phyloP scores from a whole-genome alignment of 495 filamentous ascomycete species.

The Xylaria nigripes region DNA sequence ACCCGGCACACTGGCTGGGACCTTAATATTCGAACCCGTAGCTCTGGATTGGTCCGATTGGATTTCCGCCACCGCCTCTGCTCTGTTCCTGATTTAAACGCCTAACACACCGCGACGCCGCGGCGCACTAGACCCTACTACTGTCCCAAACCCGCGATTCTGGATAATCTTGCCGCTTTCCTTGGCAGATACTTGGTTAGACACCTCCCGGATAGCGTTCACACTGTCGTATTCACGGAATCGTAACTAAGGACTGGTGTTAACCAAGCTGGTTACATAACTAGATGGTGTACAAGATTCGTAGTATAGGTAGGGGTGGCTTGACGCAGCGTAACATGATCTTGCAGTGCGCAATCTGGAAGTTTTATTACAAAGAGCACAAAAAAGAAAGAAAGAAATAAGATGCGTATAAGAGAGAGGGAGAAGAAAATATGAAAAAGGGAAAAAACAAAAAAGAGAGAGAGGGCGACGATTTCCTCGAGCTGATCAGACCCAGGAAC shows the following conservation, averaged over 20 bases:
- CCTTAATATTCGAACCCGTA: background rate
- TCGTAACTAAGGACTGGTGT: no score
- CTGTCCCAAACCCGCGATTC: no score
- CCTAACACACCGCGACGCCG: background rate
- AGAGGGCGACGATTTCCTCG: background rate
- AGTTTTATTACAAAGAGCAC: background rate
- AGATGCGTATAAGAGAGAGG: background rate
- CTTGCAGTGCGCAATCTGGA: conserved; percentile 27
- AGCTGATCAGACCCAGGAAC: background rate
- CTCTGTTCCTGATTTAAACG: background rate
- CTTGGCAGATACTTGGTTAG: no score
- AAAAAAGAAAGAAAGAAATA: background rate
- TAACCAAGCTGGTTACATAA: no score
- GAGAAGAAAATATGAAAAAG: background rate
- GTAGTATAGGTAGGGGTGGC: conserved; percentile 9
- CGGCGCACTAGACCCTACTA: no score
- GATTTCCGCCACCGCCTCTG: background rate
- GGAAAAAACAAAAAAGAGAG: no score
- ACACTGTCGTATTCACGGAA: no score
- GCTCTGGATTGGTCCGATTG: background rate
- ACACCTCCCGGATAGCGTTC: no score
- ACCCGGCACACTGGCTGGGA: background rate
- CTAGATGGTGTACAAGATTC: no score
- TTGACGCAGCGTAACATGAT: conserved; percentile 28
- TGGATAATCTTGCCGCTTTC: no score